Evolutionary conservation across 192 early-diverging fungal species (phyloP).

Genomic region (Coemansia sp.): DNA sequence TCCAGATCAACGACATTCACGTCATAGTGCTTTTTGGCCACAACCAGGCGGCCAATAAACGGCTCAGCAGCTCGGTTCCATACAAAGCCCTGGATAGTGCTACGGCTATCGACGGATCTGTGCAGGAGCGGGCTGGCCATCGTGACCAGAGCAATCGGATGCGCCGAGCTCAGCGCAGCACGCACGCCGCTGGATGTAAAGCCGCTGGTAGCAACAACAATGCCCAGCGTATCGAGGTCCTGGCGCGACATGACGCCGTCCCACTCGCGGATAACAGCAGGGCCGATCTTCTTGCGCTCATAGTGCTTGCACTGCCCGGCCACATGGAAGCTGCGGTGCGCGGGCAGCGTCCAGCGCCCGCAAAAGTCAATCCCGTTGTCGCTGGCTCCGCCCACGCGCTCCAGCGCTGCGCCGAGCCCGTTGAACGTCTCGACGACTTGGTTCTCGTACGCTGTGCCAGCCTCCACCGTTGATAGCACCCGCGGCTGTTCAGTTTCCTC

Average conservation of each 20-base stretch:
- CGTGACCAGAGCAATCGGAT: conserved; percentile 38
- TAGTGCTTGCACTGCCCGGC: conserved; percentile 50
- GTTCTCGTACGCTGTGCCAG: conserved; percentile 40
- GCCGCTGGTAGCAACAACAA: conserved; percentile 35
- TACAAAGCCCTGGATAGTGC: conserved; percentile 37
- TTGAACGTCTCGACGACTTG: conserved; percentile 16
- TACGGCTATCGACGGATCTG: not conserved
- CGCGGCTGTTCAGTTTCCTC: not conserved
- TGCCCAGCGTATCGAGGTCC: conserved; percentile 30
- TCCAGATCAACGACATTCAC: conserved; percentile 17
- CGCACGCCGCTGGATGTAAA: conserved; percentile 27
- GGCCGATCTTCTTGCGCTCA: conserved; percentile 44
- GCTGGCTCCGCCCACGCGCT: conserved; percentile 40
- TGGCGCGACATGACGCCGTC: conserved; percentile 50
- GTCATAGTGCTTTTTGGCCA: conserved; percentile 44
- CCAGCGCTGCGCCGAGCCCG: conserved; percentile 24
- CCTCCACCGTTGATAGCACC: conserved; percentile 29
- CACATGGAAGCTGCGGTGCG: conserved; percentile 23
- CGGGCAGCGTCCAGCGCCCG: conserved; percentile 30
- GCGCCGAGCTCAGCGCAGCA: conserved; percentile 35
- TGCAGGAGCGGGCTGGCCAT: conserved; percentile 5
- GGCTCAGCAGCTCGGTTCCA: conserved; percentile 42
- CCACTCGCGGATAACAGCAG: conserved; percentile 47
- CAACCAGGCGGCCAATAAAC: conserved; percentile 37
- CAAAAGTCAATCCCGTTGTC: conserved; percentile 43